Conservation (phyloP, 345 rosid species). For the Euclidium syriacum region DNA sequence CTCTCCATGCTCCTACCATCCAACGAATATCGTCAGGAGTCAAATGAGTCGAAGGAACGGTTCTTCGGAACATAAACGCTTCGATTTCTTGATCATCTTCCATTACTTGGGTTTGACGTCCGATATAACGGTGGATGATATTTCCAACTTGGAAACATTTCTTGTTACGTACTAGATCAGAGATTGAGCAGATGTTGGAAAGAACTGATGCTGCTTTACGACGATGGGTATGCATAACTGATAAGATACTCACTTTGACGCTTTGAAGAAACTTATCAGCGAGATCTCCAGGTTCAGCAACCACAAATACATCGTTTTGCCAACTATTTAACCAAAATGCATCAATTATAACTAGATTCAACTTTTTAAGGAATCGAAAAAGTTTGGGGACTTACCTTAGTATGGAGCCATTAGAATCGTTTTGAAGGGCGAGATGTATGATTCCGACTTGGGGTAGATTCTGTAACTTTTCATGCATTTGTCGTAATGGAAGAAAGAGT, state of each 20-base stretch:
- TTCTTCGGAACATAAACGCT: constrained; percentile 94
- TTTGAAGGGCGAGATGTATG: constrained; percentile 86
- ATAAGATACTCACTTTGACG: constrained; percentile 71
- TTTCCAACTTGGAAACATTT: constrained; percentile 90
- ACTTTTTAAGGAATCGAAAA: background rate
- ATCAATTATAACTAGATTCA: background rate
- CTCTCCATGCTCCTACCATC: constrained; percentile 99
- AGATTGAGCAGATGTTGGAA: constrained; percentile 59
- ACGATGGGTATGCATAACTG: constrained; percentile 47
- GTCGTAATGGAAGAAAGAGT: constrained; percentile 65
- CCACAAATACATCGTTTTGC: constrained; percentile 98
- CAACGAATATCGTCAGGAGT: constrained; percentile 93
- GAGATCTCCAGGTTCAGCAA: constrained; percentile 96
- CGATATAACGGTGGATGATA: constrained; percentile 79
- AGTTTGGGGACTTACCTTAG: constrained; percentile 57
- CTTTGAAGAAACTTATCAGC: constrained; percentile 82
- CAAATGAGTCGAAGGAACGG: constrained; percentile 81
- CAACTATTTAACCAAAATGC: constrained; percentile 34
- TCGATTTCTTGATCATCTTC: constrained; percentile 85
- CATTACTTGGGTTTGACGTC: constrained; percentile 93
- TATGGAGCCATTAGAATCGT: constrained; percentile 72
- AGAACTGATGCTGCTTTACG: constrained; percentile 51
- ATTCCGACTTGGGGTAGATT: constrained; percentile 90
- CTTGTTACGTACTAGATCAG: constrained; percentile 59
- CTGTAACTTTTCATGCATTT: constrained; percentile 86